phyloP scores from a whole-genome alignment of 345 rosid species.

The Lenwebbia sp. region DNA sequence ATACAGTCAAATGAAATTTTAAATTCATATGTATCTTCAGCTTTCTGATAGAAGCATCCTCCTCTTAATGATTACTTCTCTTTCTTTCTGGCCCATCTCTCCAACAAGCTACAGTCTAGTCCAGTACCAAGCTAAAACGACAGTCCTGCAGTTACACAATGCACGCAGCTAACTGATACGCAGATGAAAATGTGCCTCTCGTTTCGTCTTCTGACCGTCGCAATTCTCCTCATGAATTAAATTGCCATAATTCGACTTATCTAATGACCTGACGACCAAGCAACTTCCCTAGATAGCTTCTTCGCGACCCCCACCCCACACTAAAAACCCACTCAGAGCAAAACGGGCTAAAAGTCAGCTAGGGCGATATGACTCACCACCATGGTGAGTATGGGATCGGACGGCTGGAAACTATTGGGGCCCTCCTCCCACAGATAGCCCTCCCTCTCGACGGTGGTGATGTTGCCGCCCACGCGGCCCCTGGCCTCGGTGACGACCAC shows the following conservation, averaged over 20 bases:
- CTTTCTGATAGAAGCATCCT: neutral
- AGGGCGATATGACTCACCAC: slow-evolving; percentile 34
- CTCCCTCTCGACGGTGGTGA: slow-evolving; percentile 67
- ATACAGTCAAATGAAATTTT: neutral
- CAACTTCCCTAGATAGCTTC: neutral
- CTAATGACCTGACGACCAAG: neutral
- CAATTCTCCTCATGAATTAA: neutral
- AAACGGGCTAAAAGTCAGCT: neutral
- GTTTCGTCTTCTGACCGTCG: neutral
- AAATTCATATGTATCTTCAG: neutral
- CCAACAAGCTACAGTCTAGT: neutral
- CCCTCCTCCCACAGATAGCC: slow-evolving; percentile 97
- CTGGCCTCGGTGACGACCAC: slow-evolving; percentile 82
- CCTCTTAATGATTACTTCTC: neutral
- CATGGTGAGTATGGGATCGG: slow-evolving; percentile 89
- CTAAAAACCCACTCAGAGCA: neutral
- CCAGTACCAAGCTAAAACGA: neutral
- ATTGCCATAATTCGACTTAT: neutral
- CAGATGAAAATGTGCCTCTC: neutral
- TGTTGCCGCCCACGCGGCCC: slow-evolving; percentile 84
- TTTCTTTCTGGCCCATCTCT: neutral
- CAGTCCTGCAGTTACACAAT: neutral
- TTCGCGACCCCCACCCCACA: neutral
- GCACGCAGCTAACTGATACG: neutral
- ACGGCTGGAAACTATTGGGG: slow-evolving; percentile 93